Evolutionary conservation across 768 basidiomycete genomes (phyloP), one percentile per base, ranked within the genome.

Genomic region (Phlebiopsis gigantea): DNA sequence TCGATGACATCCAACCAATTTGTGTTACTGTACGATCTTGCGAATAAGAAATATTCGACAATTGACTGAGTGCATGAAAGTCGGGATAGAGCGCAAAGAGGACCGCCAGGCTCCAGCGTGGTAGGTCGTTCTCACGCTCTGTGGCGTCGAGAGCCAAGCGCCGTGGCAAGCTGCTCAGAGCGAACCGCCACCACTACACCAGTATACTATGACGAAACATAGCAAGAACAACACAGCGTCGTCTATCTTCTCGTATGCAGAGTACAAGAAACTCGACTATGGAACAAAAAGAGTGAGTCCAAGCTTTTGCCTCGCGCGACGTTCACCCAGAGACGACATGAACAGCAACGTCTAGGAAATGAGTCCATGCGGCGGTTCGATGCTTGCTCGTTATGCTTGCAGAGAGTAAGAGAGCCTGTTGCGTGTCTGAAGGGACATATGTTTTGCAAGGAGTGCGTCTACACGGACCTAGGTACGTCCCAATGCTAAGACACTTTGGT

Each of bases 361-460:
- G 94, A 97, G 70, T 93, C 89, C 10, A 92, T 95, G 88, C 84
- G 93, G 39, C 81, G 81, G 51, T 94, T 97, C 69, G 92, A 97
- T 69, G 85, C 92, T 0, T 98, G 97, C 68, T 79, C 88, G 5
- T 79, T 97, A 14, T 99, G 96, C 69, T 75, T 97, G 31, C 85
- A 90, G 53, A 79, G 80, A 42, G 94, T 91, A 5, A 75, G 90
- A 47, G 88, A 93, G 51, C 93, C 96, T 0, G 75, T 95, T 30
- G 81, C 87, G 10, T 98, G 97, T 65, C 63, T 73, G 21, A 81
- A 90, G 50, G 97, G 97, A 0, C 97, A 98, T 71, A 63, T 98
- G 22, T 98, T 93, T 69, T 99, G 97, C 79, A 92, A 89, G 68
- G 96, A 98, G 73, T 98, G 97, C 65, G 87, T 88, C 24, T 84